Evolutionary conservation across 2,329 filamentous ascomycete genomes (phyloP), one percentile per base, ranked within the genome.

Genomic region (Aquanectria penicillioides): DNA sequence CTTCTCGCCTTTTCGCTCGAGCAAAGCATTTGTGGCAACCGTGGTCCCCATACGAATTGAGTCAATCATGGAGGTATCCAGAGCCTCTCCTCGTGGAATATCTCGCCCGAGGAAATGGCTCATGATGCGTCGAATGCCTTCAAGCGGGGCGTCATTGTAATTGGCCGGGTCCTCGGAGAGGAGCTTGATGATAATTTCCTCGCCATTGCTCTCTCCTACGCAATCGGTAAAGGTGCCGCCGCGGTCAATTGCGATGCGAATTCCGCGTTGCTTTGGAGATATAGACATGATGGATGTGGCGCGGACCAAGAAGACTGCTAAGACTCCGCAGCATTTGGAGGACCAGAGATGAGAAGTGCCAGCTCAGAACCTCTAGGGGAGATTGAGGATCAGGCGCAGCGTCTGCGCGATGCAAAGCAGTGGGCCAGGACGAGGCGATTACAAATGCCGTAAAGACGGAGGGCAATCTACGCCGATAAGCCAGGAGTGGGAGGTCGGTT

Each of bases 1-100:
- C 67, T 87, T 88, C 78, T 97, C 93, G 43, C 94, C 94, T 75
- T 97, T 97, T 57, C 94, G 83, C 76, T 97, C 94, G 2, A 97
- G 82, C 54, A 97, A 78, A 0, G 94, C 94, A 74, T 97, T 97
- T 1, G 94, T 97, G 9, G 94, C 94, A 11, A 97, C 93, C 0
- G 94, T 97, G 2, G 94, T 97, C 38, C 94, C 94, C 94, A 97
- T 97, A 43, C 94, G 89, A 73, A 97, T 97, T 53, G 91, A 93
- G 67, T 95, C 92, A 67, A 97, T 96, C 70, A 88, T 79, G 15
- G 88, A 86, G 1, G 93, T 97, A 74, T 97, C 93, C 8, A 97
- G 80, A 1, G 90, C 81, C 72, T 93, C 82, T 22, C 92, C 93
- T 43, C 93, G 88, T 4, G 92, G 91, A 38, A 96, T 93, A 5